Conservation (phyloP, 2,329 filamentous ascomycete genomes). For the Alternaria viburni region DNA sequence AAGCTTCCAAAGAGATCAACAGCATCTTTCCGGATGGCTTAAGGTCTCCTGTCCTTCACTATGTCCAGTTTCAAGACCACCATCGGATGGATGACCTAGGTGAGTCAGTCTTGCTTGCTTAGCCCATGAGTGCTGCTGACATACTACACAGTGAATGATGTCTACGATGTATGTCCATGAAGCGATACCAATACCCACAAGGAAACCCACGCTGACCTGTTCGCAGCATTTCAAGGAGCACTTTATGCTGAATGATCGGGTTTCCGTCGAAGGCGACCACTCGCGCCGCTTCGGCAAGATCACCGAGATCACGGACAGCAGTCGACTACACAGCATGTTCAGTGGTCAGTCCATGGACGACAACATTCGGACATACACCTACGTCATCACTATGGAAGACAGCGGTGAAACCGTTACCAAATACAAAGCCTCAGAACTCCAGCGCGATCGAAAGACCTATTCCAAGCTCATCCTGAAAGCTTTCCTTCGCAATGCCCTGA, state of each 20-base stretch:
- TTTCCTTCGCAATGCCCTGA: conserved; percentile 95
- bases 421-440: conserved; percentile 65
- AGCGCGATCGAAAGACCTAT: conserved; percentile 87
- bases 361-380: conserved; percentile 39
- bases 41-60: conserved; percentile 87
- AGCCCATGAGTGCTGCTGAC: conserved; percentile 45
- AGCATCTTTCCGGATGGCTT: conserved; percentile 89
- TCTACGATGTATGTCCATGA: conserved; percentile 10
- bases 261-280: conserved; percentile 41
- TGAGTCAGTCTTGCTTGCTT: conserved; percentile 42
- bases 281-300: conserved; percentile 38
- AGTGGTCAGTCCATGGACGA: conserved; percentile 36
- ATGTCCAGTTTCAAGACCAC: conserved; percentile 86
- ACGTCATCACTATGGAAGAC: conserved; percentile 42
- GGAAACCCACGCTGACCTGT: conserved; percentile 8
- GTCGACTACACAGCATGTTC: conserved; percentile 37
- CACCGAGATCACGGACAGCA: conserved; percentile 39
- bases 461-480: conserved; percentile 92
- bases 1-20: conserved; percentile 85
- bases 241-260: conserved; percentile 41
- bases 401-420: conserved; percentile 56
- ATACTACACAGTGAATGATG: conserved; percentile 6
- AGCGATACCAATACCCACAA: background rate
- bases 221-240: conserved; percentile 45
- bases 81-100: conserved; percentile 80